Evolutionary conservation across 805 yeast genomes (phyloP), one percentile per base, ranked within the genome.

Genomic region (Monosporozyma yasuniensis): DNA sequence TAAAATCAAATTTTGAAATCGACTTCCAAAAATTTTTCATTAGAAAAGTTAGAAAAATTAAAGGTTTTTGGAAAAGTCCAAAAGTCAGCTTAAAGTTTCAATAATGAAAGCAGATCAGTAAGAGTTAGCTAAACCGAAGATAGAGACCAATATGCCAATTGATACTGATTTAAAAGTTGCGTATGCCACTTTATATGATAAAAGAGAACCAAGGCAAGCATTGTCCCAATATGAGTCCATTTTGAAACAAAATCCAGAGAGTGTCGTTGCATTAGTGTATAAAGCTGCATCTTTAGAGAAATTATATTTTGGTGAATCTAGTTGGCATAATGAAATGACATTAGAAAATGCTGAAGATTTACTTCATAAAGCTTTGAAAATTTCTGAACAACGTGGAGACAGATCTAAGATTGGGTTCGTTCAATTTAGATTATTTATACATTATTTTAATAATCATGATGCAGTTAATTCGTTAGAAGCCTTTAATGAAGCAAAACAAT

Each of bases 231-330:
- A 72, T 45, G 65, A 73, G 4, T 52, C 58, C 0, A 75, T 79
- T 0, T 56, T 81, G 18, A 58, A 58, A 11, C 72, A 73, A 43
- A 64, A 72, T 44, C 73, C 79, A 0, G 62, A 61, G 2, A 75
- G 82, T 16, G 71, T 76, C 45, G 67, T 63, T 41, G 78, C 84
- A 0, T 67, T 71, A 18, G 50, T 77, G 2, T 72, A 80, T 53
- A 63, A 81, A 51, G 69, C 84, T 11, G 75, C 73, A 16, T 72
- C 76, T 4, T 67, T 75, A 54, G 75, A 75, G 52, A 75, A 78
- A 55, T 56, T 72, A 44, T 65, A 65, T 47, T 66, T 55, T 50
- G 64, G 65, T 4, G 48, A 44, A 16, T 66, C 71, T 50, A 69
- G 75, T 49, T 73, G 71, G 64, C 79, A 76, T 42, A 63, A 61